A percentile compares a stretch with the other conserved stretches of the same genome.
These are phyloP conservation scores for Aspergillus biplanus DNA, from an alignment of 495 filamentous ascomycete species.

Conservation along the genomic window DNA sequence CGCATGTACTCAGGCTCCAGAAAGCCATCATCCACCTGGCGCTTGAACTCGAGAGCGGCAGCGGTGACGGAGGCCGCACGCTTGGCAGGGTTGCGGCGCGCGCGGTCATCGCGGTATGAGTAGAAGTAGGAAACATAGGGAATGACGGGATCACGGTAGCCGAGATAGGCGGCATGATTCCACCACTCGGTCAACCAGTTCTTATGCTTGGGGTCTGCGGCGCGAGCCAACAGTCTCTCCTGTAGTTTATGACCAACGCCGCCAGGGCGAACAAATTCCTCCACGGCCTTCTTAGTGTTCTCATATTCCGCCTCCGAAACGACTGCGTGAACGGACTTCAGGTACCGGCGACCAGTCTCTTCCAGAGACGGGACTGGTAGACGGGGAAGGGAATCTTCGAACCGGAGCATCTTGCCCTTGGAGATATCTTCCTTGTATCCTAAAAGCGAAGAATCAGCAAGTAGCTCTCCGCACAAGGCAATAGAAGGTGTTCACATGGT, in stretches of 20 bases:
- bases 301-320: slow-evolving; percentile 74
- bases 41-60: slow-evolving; percentile 89
- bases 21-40: slow-evolving; percentile 77
- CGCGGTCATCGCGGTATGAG: slow-evolving; percentile 91
- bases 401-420: slow-evolving; percentile 92
- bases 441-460: slow-evolving; percentile 33
- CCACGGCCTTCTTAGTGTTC: slow-evolving; percentile 77
- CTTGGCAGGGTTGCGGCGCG: slow-evolving; percentile 84
- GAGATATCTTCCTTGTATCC: slow-evolving; percentile 91
- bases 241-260: slow-evolving; percentile 85
- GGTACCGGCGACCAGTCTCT: slow-evolving; percentile 88
- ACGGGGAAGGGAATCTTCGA: slow-evolving; percentile 90
- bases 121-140: slow-evolving; percentile 99
- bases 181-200: slow-evolving; percentile 99
- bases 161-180: slow-evolving; percentile 91
- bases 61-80: slow-evolving; percentile 89
- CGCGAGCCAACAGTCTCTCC: slow-evolving; percentile 79
- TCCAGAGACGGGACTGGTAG: slow-evolving; percentile 92
- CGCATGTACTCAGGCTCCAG: slow-evolving; percentile 99
- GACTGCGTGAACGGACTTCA: slow-evolving; percentile 88
- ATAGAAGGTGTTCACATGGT: background rate
- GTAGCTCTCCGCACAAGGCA: background rate
- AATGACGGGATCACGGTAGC: slow-evolving; percentile 92
- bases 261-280: slow-evolving; percentile 79
- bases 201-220: slow-evolving; percentile 79